phyloP scores from a whole-genome alignment of 495 filamentous ascomycete genomes.

The Daldinia vernicosa region DNA sequence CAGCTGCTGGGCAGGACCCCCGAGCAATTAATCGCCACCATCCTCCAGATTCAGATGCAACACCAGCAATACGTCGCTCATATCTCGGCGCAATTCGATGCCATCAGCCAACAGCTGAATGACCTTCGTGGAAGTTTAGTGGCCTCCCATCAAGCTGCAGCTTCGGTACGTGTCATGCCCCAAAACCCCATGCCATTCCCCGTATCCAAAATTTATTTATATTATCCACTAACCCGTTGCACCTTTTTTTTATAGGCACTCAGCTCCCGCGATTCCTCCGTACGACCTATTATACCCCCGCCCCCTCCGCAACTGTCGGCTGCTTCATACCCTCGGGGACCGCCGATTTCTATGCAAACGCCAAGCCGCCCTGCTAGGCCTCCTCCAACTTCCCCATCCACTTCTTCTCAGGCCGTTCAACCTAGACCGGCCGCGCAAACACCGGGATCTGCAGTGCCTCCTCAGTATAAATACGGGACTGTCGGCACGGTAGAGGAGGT shows the following conservation, averaged over 20 bases:
- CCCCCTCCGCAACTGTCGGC: constrained; percentile 40
- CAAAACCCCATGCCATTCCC: neutral
- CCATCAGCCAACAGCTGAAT: constrained; percentile 45
- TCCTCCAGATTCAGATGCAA: constrained; percentile 47
- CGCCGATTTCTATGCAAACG: constrained; percentile 40
- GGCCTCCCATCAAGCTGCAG: constrained; percentile 48
- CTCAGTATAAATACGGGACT: constrained; percentile 47
- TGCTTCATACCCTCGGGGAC: constrained; percentile 40
- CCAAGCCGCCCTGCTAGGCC: constrained; percentile 44
- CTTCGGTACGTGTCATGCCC: constrained; percentile 36
- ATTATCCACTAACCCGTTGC: constrained; percentile 18
- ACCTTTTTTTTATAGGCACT: constrained; percentile 39
- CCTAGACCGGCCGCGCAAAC: constrained; percentile 33
- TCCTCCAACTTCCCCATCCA: constrained; percentile 36
- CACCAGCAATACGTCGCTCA: constrained; percentile 47
- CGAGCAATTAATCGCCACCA: constrained; percentile 48
- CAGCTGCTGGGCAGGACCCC: constrained; percentile 44
- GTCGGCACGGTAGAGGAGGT: constrained; percentile 48
- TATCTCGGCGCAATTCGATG: constrained; percentile 46
- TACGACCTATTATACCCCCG: constrained; percentile 41
- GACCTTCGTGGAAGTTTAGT: constrained; percentile 45
- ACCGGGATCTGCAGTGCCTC: constrained; percentile 40
- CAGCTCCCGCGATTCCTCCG: constrained; percentile 33
- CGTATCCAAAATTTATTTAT: constrained; percentile 16
- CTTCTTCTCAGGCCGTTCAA: constrained; percentile 29